Base-by-base conservation (phyloP, 495 filamentous ascomycete genomes). In the Aspergillus kassunensis region DNA sequence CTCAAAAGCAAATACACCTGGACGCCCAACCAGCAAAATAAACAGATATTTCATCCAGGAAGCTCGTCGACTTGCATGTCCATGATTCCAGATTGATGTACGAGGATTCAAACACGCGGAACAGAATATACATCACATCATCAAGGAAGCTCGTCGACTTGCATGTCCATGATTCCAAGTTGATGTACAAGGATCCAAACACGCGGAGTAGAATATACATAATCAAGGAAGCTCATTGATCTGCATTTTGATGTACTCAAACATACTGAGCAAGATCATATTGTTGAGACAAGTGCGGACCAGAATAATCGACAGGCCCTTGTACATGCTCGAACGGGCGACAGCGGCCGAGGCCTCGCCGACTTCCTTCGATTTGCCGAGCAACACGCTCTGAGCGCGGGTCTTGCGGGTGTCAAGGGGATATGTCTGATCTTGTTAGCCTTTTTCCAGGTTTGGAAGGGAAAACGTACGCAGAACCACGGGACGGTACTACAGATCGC, bases 371-470 rank as follows among this genome's bases (percentile, higher is more conserved):
- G 65, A 43, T 42, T 73, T 72, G n/a, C 73, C 73, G 6, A 77
- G 59, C 8, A 77, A 52, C 19, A 74, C 68, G 35, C 72, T 77
- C 55, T 77, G 74, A 4, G 72, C 74, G 20, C 74, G 74, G 4
- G 74, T 77, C 57, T 77, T 77, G 24, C 72, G 70, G 1, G 74
- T 77, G 48, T 77, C 74, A 2, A 77, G 67, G 0, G 74, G 72
- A 46, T 77, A 77, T 2, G 72, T 77, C 74, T 76, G 44, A 21
- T 19, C 27, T 3, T 7, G 42, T 62, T 35, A 61, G 66, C 58
- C 13, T n/a, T 1, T 1, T 15, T 6, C 0, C 5, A 23, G 29
- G 19, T 15, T 43, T 49, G 9, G 7, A 43, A 57, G 19, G 20
- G 13, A 16, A 16, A 13, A 70, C 74, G 48, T 71, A 77, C 74